Base-by-base conservation (phyloP, 805 yeast genomes). In the Blastobotrys mokoenaii region DNA sequence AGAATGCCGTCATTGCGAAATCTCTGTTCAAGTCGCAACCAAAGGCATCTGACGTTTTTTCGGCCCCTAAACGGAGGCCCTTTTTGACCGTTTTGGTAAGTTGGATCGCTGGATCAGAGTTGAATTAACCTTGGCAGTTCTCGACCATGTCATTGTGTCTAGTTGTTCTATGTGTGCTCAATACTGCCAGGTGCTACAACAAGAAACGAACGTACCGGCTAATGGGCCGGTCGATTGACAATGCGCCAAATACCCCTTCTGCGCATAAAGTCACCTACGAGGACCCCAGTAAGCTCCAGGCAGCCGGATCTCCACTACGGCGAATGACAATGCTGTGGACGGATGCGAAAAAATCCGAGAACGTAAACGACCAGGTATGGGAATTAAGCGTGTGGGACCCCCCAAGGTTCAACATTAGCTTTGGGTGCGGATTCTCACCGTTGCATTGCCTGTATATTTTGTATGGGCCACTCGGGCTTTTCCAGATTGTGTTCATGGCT, bases 361-460 rank as follows among this genome's bases (percentile, higher is more conserved):
- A 8, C 8, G 27, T 22, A 27, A 36, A 22, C 5, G 52, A 49
- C 8, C 52, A 56, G 11, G 32, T 52, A 1, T 82, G 82, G 77
- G 73, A 76, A 46, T 59, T 84, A 36, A 65, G 63, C 15, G 73
- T 82, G 41, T 84, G 94, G 94, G 67, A 69, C 37, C 90, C 90
- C 0, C 71, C 82, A 0, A 68, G 68, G 50, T 79, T 81, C 57
- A 70, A 70, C 29, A 65, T 82, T 4, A 63, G 67, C 40, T 52
- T 82, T 2, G 69, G 75, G 25, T 66, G 76, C 2, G 61, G 75
- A 1, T 79, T 78, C 50, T 79, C 85, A 6, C 93, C 94, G 0
- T 57, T 78, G 8, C 73, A 71, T 40, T 51, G 76, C 7, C 44
- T 70, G 2, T 62, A 73, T n/a, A 61, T 77, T 44, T 62, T 68